phyloP scores from a whole-genome alignment of 2,329 filamentous ascomycete genomes.

The Furcasterigmium furcatum region DNA sequence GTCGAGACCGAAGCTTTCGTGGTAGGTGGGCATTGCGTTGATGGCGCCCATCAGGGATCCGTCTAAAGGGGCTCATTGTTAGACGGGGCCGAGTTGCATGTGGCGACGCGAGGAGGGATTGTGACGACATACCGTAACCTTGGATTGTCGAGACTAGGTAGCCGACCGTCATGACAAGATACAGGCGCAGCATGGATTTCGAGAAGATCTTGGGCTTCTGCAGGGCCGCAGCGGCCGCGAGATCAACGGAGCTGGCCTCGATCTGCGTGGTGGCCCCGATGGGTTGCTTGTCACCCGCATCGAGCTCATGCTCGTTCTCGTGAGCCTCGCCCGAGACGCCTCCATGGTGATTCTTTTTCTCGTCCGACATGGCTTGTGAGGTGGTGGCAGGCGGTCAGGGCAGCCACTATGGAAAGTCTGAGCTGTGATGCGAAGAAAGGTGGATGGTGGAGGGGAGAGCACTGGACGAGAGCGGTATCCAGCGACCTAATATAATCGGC shows the following conservation, averaged over 20 bases:
- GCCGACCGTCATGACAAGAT: slow-evolving; percentile 17
- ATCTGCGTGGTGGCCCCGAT: too few relatives aligned
- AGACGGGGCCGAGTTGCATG: neutral
- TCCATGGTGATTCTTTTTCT: too few relatives aligned
- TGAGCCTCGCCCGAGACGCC: too few relatives aligned
- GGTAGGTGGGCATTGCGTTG: slow-evolving; percentile 50
- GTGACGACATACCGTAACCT: slow-evolving; percentile 15
- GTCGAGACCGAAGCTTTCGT: slow-evolving; percentile 42
- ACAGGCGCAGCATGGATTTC: slow-evolving; percentile 25
- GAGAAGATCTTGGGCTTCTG: slow-evolving; percentile 29
- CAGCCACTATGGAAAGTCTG: too few relatives aligned
- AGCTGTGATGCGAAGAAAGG: too few relatives aligned
- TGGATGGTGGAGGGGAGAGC: too few relatives aligned
- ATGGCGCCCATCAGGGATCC: slow-evolving; percentile 44
- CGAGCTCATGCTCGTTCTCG: too few relatives aligned
- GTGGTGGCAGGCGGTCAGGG: too few relatives aligned
- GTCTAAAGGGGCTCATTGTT: neutral
- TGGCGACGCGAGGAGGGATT: neutral
- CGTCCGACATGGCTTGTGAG: too few relatives aligned
- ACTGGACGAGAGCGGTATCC: too few relatives aligned
- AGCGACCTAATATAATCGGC: too few relatives aligned
- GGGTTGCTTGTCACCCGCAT: slow-evolving; percentile 19
- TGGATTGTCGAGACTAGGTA: slow-evolving; percentile 24
- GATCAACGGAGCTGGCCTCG: slow-evolving; percentile 29
- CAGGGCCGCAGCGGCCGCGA: slow-evolving; percentile 27